phyloP scores from a whole-genome alignment of 805 yeast species.

The Komagataella pastoris region DNA sequence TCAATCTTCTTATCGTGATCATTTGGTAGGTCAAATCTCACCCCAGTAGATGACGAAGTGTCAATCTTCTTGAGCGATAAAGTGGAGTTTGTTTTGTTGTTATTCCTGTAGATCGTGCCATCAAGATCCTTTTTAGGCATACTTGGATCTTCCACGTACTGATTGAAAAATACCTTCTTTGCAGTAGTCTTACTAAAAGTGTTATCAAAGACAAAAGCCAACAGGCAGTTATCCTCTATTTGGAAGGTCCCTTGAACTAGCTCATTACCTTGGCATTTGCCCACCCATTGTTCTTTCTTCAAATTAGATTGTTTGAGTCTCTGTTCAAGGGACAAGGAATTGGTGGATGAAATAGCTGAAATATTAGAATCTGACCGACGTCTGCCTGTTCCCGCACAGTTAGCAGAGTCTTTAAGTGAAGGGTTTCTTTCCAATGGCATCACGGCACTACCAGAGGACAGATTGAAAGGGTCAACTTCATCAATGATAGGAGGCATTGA shows the following conservation, averaged over 20 bases:
- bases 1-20: conserved; percentile 4
- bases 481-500: neutral
- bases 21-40: conserved; percentile 15
- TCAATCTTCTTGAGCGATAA: neutral
- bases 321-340: conserved; percentile 27
- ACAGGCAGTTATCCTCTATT: conserved; percentile 53
- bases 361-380: conserved; percentile 3
- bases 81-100: conserved; percentile 1
- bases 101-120: conserved; percentile 1
- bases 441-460: neutral
- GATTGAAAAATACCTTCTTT: conserved; percentile 66
- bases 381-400: conserved; percentile 1
- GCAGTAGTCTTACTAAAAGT: conserved; percentile 77
- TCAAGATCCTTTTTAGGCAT: conserved; percentile 1
- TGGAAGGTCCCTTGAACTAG: conserved; percentile 46
- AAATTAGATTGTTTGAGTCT: conserved; percentile 42
- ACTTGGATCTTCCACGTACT: conserved; percentile 20
- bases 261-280: conserved; percentile 46
- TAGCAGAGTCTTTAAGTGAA: conserved; percentile 5
- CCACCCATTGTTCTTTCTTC: conserved; percentile 36
- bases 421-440: neutral
- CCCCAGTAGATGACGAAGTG: conserved; percentile 6
- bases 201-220: conserved; percentile 86
- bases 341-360: conserved; percentile 2
- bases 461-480: neutral